A percentile compares a stretch with the other conserved stretches of the same genome.
phyloP scores from a whole-genome alignment of 805 yeast species.

The Hanseniaspora meyeri region DNA sequence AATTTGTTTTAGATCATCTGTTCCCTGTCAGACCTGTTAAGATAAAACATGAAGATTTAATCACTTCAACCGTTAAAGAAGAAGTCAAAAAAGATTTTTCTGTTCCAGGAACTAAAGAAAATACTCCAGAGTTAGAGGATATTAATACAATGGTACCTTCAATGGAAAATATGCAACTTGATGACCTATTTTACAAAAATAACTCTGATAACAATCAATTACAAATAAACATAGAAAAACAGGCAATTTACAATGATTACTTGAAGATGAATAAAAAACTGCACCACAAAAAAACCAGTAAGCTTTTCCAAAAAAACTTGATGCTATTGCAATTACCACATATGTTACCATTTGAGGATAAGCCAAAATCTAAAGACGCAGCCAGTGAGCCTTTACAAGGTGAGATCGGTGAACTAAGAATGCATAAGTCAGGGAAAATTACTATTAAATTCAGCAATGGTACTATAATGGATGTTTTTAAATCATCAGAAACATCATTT shows the following conservation, averaged over 20 bases:
- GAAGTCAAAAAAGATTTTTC: conserved; percentile 24
- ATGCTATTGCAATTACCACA: conserved; percentile 29
- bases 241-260: conserved; percentile 8
- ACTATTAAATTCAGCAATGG: conserved; percentile 53
- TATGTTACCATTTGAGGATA: conserved; percentile 23
- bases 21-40: conserved; percentile 65
- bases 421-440: conserved; percentile 74
- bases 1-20: conserved; percentile 29
- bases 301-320: conserved; percentile 22
- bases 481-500: conserved; percentile 58
- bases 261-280: conserved; percentile 24
- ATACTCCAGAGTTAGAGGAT: conserved; percentile 19
- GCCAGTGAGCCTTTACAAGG: conserved; percentile 32
- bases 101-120: conserved; percentile 21
- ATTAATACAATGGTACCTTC: background rate
- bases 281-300: conserved; percentile 17
- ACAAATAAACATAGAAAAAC: conserved; percentile 5
- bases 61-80: conserved; percentile 23
- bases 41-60: conserved; percentile 32
- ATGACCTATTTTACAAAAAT: conserved; percentile 3
- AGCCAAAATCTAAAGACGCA: background rate
- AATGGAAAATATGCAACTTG: conserved; percentile 7
- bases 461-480: conserved; percentile 52
- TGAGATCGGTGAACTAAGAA: conserved; percentile 55
- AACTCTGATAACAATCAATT: conserved; percentile 7